These are phyloP conservation scores for Hypomyces rosellus DNA, from an alignment of 2,329 filamentous ascomycete species.

Conservation along the genomic window DNA sequence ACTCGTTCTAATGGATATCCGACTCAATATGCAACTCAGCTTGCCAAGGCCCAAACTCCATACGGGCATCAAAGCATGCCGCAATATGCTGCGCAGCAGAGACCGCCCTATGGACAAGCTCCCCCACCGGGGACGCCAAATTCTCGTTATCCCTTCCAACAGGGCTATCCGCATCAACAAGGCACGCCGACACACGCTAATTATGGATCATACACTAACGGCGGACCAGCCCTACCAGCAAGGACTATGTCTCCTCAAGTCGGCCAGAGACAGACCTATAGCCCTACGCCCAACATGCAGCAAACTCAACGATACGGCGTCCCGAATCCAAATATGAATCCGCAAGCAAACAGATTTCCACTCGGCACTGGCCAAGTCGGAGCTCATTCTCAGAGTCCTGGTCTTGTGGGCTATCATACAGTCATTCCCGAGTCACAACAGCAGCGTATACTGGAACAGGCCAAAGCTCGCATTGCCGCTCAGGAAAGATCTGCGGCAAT, in stretches of 20 bases:
- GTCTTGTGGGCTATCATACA: conserved; percentile 41
- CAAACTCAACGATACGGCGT: conserved; percentile 27
- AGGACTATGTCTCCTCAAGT: conserved; percentile 42
- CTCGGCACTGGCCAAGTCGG: conserved; percentile 26
- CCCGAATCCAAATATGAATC: conserved; percentile 24
- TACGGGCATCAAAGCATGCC: conserved; percentile 47
- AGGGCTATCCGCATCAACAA: conserved; percentile 31
- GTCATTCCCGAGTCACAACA: conserved; percentile 45
- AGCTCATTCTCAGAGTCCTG: conserved; percentile 28
- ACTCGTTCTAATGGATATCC: conserved; percentile 43
- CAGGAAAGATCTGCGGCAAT: conserved; percentile 37
- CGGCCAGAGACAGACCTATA: conserved; percentile 30
- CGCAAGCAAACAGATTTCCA: conserved; percentile 27
- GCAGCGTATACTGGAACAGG: conserved; percentile 45
- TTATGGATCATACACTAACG: conserved; percentile 38
- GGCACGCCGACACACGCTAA: conserved; percentile 31
- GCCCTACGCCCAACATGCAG: conserved; percentile 33
- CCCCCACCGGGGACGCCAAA: conserved; percentile 36
- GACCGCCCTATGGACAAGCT: conserved; percentile 37
- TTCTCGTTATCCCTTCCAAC: conserved; percentile 37
- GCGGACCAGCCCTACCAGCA: conserved; percentile 30
- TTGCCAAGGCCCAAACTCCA: conserved; percentile 45
- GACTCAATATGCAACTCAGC: conserved; percentile 41
- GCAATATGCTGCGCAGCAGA: conserved; percentile 41
- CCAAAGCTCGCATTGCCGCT: conserved; percentile 41